Base-by-base conservation (phyloP, 2,329 filamentous ascomycete genomes). In the Aspergillus cejpii region DNA sequence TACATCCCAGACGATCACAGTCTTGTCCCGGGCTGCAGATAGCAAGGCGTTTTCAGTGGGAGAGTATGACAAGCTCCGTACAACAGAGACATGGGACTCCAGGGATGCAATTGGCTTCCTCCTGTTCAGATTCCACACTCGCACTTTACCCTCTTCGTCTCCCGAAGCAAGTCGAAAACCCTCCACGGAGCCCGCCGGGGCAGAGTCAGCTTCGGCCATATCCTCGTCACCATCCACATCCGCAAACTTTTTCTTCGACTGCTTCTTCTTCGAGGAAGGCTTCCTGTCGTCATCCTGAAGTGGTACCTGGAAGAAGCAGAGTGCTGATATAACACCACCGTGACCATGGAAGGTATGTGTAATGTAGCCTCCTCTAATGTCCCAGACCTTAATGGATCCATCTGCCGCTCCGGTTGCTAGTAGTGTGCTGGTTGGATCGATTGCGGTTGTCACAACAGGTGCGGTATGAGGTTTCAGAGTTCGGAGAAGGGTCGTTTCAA, bases 271-370 rank as follows among this genome's bases (percentile, higher is more conserved):
- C 2, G 55, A 52, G 3, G 61, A 64, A 5, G 66, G 63, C 24
- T 71, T 66, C 10, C 62, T 63, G 8, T 72, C 70, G 31, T 55
- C 61, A 8, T 67, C 61, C 34, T 62, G 59, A 8, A 71, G 63
- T 19, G 82, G 75, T 12, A 87, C 74, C 60, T 94, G 84, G 64
- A 97, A 98, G 68, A 98, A 97, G 57, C 84, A 84, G 14, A 98
- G 74, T 0, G 92, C 88, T 10, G 92, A 95, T 3, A 98, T 80
- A 17, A 98, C 78, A 7, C 92, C 90, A 48, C 89, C 89, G 45
- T 94, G 91, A 1, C 90, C 90, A 55, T 91, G 85, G 67, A 98
- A 94, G 0, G 88, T 95, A 67, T 98, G 92, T 21, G 94, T 98
- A 24, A 89, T 82, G 66, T 86, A 97, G 17, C 92, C 92, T 36